Percentiles rank a stretch among this genome's conserved stretches.
phyloP scores from a whole-genome alignment of 257 asterid genomes.

The Nicotiana noctiflora region DNA sequence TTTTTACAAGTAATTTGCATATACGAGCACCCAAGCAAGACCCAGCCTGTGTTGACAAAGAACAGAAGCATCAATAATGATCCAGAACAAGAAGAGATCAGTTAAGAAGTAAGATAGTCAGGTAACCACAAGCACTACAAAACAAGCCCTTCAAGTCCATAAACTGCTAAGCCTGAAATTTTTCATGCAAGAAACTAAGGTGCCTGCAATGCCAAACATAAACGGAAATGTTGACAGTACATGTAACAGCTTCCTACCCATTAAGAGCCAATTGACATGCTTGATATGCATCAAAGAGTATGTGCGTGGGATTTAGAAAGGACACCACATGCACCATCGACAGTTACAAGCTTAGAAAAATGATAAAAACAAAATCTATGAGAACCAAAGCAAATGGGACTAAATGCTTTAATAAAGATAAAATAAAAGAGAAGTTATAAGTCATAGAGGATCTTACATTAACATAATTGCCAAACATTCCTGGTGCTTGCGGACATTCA shows the following conservation, averaged over 20 bases:
- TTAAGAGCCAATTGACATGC: background rate
- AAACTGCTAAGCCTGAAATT: background rate
- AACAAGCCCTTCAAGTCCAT: background rate
- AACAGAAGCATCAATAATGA: background rate
- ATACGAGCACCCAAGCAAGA: background rate
- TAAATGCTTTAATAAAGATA: background rate
- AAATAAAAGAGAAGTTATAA: background rate
- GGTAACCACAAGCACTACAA: background rate
- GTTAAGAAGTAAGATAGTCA: background rate
- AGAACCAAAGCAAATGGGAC: background rate
- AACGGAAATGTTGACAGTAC: background rate
- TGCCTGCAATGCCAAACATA: background rate
- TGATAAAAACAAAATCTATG: slow-evolving; percentile 5
- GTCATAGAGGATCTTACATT: slow-evolving; percentile 49
- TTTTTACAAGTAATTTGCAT: background rate
- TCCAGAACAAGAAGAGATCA: background rate
- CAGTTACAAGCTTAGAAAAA: background rate
- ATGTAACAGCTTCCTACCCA: background rate
- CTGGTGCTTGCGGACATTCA: slow-evolving; percentile 98
- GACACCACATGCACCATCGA: background rate
- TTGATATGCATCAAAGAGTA: background rate
- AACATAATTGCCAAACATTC: slow-evolving; percentile 96
- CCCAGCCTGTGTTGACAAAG: background rate
- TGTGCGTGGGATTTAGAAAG: background rate
- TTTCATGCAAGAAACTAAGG: background rate